These are phyloP conservation scores for Alternaria consortialis DNA, from an alignment of 2,329 filamentous ascomycete genomes.

Conservation along the genomic window DNA sequence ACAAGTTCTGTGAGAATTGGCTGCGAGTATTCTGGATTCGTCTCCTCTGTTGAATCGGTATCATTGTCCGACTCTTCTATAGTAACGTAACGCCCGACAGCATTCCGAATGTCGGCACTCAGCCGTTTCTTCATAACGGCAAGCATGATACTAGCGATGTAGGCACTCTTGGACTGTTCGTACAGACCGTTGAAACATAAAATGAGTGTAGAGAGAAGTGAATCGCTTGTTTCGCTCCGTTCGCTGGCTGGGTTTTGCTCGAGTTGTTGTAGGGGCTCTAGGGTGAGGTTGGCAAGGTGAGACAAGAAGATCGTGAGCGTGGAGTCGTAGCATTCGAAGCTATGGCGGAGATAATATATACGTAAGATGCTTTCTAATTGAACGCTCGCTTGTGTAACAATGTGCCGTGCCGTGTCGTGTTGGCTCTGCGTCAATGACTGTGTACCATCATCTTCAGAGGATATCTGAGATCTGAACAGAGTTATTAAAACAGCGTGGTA, in stretches of 20 bases:
- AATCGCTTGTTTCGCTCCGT: slow-evolving; percentile 3
- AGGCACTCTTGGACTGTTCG: slow-evolving; percentile 14
- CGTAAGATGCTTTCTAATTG: slow-evolving; percentile 16
- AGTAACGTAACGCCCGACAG: not conserved
- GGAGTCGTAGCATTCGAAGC: slow-evolving; percentile 15
- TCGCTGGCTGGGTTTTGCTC: slow-evolving; percentile 4
- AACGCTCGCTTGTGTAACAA: slow-evolving; percentile 1
- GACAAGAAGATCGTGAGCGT: slow-evolving; percentile 15
- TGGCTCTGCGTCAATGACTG: not conserved
- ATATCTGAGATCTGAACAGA: slow-evolving; percentile 8
- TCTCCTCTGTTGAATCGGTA: not conserved
- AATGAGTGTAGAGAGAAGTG: slow-evolving; percentile 23
- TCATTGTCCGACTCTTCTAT: slow-evolving; percentile 1
- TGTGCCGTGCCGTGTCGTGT: not conserved
- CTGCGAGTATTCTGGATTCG: not conserved
- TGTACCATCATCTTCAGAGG: not conserved
- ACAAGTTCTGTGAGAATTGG: slow-evolving; percentile 6
- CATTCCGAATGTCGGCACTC: slow-evolving; percentile 4
- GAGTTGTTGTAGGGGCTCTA: slow-evolving; percentile 7
- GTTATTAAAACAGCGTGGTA: slow-evolving; percentile 7
- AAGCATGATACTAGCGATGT: slow-evolving; percentile 9
- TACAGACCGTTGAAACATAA: slow-evolving; percentile 18
- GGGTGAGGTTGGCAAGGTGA: slow-evolving; percentile 16
- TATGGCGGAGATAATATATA: slow-evolving; percentile 17
- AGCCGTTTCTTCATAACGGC: slow-evolving; percentile 8